Evolutionary conservation across 768 basidiomycete species (phyloP), one percentile per base, ranked within the genome.

Genomic region (Agaricus blazei): DNA sequence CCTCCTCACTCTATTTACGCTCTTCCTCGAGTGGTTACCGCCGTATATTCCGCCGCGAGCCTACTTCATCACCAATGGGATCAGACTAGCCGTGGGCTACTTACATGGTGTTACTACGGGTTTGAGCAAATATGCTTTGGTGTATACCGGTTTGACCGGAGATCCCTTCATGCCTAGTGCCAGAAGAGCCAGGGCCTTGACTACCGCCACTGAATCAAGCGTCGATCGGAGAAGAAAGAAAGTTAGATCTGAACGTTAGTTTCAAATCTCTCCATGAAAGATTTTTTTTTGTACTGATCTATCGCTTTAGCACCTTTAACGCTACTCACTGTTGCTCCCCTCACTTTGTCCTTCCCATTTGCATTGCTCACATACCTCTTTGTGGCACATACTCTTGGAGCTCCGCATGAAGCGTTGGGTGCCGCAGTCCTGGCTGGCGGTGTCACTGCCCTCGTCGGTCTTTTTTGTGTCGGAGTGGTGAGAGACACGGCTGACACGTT

Each of bases 301-400:
- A n/a, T 12, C 26, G 27, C 34, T 19, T 4, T 49, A 41, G 80
- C 81, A 26, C 79, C 83, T 65, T 77, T 93, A 60, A 81, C 87
- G 0, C 71, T 94, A 59, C 76, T 95, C 59, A 88, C 85, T 14
- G 79, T 88, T 28, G 81, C 89, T 11, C 88, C 93, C 15, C 73
- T 91, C 48, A 88, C 87, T 0, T 73, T 93, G 57, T 89, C 90
- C 0, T 79, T 94, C 59, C 88, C 92, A 4, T 89, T 91, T 59
- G 85, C 91, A 12, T 73, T 95, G 28, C 71, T 81, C 37, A 89
- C 92, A 4, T 97, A 96, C 67, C 69, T 98, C 19, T 90, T 95
- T 61, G 89, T 93, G n/a, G 88, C 91, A 2, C 90, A 92, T 68
- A 86, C 88, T 0, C 70, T 93, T 23, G 66, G 68, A 15, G 82